Percentiles rank a stretch among this genome's conserved stretches.
Evolutionary conservation across 2,329 filamentous ascomycete species (phyloP).

Genomic region (Pseudogymnoascus sp.): DNA sequence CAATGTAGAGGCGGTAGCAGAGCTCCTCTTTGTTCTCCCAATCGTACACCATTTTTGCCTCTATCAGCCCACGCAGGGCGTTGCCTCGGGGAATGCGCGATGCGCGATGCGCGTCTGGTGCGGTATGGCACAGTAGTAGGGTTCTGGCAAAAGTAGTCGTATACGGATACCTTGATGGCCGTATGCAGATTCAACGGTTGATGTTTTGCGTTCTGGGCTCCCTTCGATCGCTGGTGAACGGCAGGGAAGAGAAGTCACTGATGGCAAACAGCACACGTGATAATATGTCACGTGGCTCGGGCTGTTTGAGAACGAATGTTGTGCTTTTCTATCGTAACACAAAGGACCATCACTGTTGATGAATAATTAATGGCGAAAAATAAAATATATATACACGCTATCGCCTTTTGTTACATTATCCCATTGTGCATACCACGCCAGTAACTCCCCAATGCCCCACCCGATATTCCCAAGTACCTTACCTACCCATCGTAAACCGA

Average conservation of each 20-base stretch:
- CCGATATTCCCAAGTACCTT: neutral
- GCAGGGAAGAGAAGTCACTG: constrained; percentile 5
- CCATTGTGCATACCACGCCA: neutral
- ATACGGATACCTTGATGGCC: constrained; percentile 10
- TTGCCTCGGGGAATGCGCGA: constrained; percentile 6
- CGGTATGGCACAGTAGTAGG: neutral
- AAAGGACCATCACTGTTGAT: neutral
- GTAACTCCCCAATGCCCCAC: neutral
- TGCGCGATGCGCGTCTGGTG: constrained; percentile 4
- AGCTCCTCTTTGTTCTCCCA: constrained; percentile 59
- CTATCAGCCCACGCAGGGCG: neutral
- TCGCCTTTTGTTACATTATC: neutral
- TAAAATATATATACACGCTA: neutral
- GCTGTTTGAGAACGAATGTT: neutral
- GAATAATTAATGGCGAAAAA: neutral
- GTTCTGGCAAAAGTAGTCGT: constrained; percentile 6
- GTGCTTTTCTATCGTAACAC: neutral
- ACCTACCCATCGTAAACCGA: neutral
- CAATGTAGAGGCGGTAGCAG: constrained; percentile 66
- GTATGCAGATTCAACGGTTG: constrained; percentile 7
- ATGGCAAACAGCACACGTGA: constrained; percentile 1
- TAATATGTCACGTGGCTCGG: neutral
- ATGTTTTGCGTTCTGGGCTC: constrained; percentile 10
- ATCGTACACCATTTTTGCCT: constrained; percentile 42
- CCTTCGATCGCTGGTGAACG: constrained; percentile 10